phyloP scores from a whole-genome alignment of 352 stramenopile genomes.

The Phytophthora constricta region DNA sequence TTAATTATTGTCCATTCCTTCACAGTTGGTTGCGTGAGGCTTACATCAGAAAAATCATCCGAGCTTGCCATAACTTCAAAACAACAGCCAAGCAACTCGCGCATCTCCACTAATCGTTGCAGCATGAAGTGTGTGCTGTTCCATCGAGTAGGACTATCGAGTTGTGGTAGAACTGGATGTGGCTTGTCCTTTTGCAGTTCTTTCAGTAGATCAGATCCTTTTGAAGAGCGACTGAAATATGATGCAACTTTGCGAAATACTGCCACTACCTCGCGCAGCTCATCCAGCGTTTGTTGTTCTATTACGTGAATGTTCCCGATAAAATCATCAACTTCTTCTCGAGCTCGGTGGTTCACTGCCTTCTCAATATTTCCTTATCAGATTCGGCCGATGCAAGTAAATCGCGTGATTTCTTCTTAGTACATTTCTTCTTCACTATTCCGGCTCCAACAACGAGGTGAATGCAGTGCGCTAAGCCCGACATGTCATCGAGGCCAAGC shows the following conservation, averaged over 20 bases:
- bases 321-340: not conserved
- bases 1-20: not conserved
- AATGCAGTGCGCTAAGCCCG: conserved; percentile 7
- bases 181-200: not conserved
- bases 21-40: not conserved
- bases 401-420: not conserved
- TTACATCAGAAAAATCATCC: not conserved
- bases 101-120: not conserved
- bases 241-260: not conserved
- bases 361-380: not conserved
- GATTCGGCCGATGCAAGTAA: not conserved
- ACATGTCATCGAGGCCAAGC: conserved; percentile 1
- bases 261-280: not conserved
- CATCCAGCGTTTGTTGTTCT: not conserved
- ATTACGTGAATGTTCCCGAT: too few relatives aligned
- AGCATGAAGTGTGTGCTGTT: not conserved
- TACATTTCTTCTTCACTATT: not conserved
- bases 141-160: not conserved
- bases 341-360: not conserved
- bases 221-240: not conserved
- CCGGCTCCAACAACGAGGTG: not conserved
- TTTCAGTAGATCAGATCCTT: not conserved
- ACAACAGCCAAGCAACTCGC: not conserved
- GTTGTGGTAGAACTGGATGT: not conserved
- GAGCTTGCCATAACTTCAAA: not conserved